Conservation (phyloP, 2,329 filamentous ascomycete species). For the Paraphaeosphaeria minitans region DNA sequence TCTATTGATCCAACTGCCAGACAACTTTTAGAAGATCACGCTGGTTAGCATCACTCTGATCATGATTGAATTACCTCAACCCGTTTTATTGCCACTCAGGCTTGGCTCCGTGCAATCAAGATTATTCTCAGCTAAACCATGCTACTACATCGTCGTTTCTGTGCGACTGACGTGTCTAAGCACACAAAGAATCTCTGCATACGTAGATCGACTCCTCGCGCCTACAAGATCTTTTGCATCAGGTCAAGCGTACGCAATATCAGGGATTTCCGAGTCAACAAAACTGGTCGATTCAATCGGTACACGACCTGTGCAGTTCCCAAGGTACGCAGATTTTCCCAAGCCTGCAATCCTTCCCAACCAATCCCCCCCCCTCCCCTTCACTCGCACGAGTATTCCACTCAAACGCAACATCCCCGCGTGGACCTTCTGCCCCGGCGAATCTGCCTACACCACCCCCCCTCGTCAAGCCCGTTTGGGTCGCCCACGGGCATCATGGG, state of each 20-base stretch:
- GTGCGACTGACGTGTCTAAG: background rate
- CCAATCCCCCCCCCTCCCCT: background rate
- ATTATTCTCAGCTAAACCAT: background rate
- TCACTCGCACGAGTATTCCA: background rate
- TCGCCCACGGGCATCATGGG: background rate
- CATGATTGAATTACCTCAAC: background rate
- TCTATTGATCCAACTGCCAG: no score
- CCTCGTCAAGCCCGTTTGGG: background rate
- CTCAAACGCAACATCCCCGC: conserved; percentile 2
- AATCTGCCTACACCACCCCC: background rate
- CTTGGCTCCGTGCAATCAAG: background rate
- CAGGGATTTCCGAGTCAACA: background rate
- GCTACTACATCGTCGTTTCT: background rate
- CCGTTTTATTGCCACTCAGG: background rate
- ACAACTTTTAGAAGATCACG: no score
- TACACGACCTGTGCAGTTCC: background rate
- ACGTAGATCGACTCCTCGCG: background rate
- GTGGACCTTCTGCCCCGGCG: background rate
- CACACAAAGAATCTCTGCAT: background rate
- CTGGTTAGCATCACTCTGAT: background rate
- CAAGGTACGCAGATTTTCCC: background rate
- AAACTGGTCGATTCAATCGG: background rate
- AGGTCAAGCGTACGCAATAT: background rate
- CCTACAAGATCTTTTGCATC: background rate
- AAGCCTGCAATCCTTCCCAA: background rate